phyloP scores from a whole-genome alignment of 2,329 filamentous ascomycete genomes.

The Apiospora arundinis region DNA sequence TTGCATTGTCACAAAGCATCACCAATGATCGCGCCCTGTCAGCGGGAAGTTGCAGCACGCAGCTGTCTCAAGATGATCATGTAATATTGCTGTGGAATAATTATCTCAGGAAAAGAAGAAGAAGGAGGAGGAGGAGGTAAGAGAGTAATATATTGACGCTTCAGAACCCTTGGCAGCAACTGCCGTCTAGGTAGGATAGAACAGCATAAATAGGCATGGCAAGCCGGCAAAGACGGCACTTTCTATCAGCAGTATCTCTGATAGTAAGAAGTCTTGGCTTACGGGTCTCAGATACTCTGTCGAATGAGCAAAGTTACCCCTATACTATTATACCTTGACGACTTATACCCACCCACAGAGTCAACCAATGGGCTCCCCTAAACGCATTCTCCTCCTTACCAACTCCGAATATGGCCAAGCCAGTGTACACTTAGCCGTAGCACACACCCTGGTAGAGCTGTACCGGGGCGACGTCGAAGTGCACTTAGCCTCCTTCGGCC shows the following conservation, averaged over 20 bases:
- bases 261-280: not conserved
- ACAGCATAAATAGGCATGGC: not conserved
- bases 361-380: not conserved
- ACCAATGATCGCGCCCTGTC: not conserved
- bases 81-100: not conserved
- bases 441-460: not conserved
- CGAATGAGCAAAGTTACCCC: not conserved
- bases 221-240: not conserved
- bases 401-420: slow-evolving; percentile 22
- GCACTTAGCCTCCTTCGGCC: not conserved
- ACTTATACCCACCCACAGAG: not conserved
- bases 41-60: not conserved
- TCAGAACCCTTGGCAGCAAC: not conserved
- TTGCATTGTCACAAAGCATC: not conserved
- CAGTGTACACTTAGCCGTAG: not conserved
- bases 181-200: not conserved
- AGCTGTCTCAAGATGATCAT: not conserved
- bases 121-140: not conserved
- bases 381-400: slow-evolving; percentile 20
- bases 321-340: not conserved
- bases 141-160: not conserved
- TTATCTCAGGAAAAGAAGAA: not conserved
- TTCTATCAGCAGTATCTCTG: not conserved
- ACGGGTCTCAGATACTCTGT: not conserved
- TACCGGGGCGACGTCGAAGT: not conserved